A percentile compares a stretch with the other conserved stretches of the same genome.
Evolutionary conservation across 1,284 basidiomycete genomes (phyloP).

Genomic region (Sphaerobolus stellatus): DNA sequence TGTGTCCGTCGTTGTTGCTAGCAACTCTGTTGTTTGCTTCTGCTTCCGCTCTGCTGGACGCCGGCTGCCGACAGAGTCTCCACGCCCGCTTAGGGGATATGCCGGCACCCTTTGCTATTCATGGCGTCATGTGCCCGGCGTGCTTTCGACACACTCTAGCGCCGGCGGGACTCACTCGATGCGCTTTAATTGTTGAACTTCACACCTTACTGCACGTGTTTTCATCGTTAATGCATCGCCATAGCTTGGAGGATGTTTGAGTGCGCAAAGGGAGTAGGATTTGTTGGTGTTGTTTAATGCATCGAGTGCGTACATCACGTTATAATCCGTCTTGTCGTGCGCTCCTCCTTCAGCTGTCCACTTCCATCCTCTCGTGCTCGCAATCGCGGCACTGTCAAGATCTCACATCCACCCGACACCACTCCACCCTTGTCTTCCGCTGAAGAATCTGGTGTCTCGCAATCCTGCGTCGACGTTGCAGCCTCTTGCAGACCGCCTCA

Average conservation of each 20-base stretch:
- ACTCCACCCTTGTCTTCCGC: conserved; percentile 68
- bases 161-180: too few relatives aligned
- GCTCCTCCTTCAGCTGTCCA: conserved; percentile 17
- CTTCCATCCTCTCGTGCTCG: conserved; percentile 36
- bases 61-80: too few relatives aligned
- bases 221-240: conserved; percentile 61
- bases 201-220: too few relatives aligned
- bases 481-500: conserved; percentile 52
- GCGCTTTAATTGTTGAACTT: too few relatives aligned
- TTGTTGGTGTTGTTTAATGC: conserved; percentile 38
- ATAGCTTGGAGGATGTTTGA: conserved; percentile 65
- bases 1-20: too few relatives aligned
- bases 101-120: too few relatives aligned
- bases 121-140: too few relatives aligned
- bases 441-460: conserved; percentile 67
- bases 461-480: conserved; percentile 71
- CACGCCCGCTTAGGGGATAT: too few relatives aligned
- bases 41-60: too few relatives aligned
- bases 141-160: too few relatives aligned
- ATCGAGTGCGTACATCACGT: too few relatives aligned
- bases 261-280: conserved; percentile 62
- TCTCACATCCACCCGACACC: conserved; percentile 49
- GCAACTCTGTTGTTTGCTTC: too few relatives aligned
- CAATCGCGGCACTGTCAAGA: conserved; percentile 56
- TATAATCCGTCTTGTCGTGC: conserved; percentile 26